phyloP scores from a whole-genome alignment of 1,284 basidiomycete species.

The Megacollybia platyphylla region DNA sequence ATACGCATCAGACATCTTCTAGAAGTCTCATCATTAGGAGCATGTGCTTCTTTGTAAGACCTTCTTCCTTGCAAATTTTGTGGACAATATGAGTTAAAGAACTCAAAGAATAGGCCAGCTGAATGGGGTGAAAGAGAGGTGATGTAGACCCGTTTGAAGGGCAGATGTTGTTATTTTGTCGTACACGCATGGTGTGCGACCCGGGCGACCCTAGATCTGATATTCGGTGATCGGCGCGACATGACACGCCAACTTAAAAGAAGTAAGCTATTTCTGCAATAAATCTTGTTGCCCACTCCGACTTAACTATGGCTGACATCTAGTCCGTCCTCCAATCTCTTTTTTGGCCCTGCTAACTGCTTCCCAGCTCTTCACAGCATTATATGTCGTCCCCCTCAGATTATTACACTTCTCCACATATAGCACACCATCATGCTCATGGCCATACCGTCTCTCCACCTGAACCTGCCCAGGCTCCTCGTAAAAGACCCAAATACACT shows the following conservation, averaged over 20 bases:
- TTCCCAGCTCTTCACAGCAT: slow-evolving; percentile 20
- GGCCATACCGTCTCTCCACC: slow-evolving; percentile 34
- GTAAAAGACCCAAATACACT: slow-evolving; percentile 78
- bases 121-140: not conserved
- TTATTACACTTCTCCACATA: slow-evolving; percentile 30
- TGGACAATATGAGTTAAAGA: slow-evolving; percentile 9
- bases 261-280: not conserved
- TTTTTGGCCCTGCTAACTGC: slow-evolving; percentile 10
- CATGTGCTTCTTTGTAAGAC: too few species aligned
- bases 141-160: not conserved
- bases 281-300: not conserved
- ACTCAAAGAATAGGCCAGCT: slow-evolving; percentile 9
- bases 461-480: slow-evolving; percentile 35
- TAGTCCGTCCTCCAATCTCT: slow-evolving; percentile 7
- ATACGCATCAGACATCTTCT: not conserved
- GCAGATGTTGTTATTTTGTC: slow-evolving; percentile 4
- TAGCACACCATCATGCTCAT: slow-evolving; percentile 21
- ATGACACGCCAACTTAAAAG: slow-evolving; percentile 17
- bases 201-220: slow-evolving; percentile 44
- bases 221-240: slow-evolving; percentile 41
- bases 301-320: slow-evolving; percentile 8
- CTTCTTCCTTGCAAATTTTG: too few species aligned
- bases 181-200: slow-evolving; percentile 18
- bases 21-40: too few species aligned
- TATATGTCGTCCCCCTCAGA: slow-evolving; percentile 31